phyloP scores from a whole-genome alignment of 164 flowering plant genomes.

The Nymphaea thermarum region DNA sequence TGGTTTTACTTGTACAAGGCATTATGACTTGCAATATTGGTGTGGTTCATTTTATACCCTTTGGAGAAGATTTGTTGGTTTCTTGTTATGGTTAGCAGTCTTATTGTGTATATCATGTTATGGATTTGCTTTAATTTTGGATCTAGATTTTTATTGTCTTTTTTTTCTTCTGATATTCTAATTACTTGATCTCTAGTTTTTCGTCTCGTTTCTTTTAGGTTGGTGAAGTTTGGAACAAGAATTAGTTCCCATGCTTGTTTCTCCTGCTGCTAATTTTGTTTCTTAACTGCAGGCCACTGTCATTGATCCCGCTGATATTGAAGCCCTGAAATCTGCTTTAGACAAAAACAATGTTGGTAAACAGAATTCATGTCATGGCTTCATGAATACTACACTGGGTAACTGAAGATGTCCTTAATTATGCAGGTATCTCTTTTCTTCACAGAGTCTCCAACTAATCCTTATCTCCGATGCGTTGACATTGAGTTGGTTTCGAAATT shows the following conservation, averaged over 20 bases:
- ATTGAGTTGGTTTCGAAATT: slow-evolving; percentile 77
- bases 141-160: too few relatives aligned
- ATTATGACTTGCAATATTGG: too few relatives aligned
- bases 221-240: too few relatives aligned
- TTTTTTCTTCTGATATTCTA: too few relatives aligned
- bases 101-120: too few relatives aligned
- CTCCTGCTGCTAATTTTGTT: slow-evolving; percentile 1
- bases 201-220: neutral
- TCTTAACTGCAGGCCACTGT: slow-evolving; percentile 61
- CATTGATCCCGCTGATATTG: slow-evolving; percentile 84
- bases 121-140: too few relatives aligned
- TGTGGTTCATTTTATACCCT: too few relatives aligned
- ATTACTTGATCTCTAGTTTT: neutral
- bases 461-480: slow-evolving; percentile 90
- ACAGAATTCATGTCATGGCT: neutral
- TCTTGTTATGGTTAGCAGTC: too few relatives aligned
- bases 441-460: slow-evolving; percentile 97
- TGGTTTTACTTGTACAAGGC: too few relatives aligned
- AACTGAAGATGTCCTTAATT: slow-evolving; percentile 1
- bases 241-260: neutral
- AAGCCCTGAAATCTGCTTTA: slow-evolving; percentile 58
- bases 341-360: slow-evolving; percentile 56
- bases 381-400: neutral
- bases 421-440: slow-evolving; percentile 88
- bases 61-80: too few relatives aligned